A percentile compares a stretch with the other conserved stretches of the same genome.
Conservation (phyloP, 768 basidiomycete species). For the Mrakia gelida region DNA sequence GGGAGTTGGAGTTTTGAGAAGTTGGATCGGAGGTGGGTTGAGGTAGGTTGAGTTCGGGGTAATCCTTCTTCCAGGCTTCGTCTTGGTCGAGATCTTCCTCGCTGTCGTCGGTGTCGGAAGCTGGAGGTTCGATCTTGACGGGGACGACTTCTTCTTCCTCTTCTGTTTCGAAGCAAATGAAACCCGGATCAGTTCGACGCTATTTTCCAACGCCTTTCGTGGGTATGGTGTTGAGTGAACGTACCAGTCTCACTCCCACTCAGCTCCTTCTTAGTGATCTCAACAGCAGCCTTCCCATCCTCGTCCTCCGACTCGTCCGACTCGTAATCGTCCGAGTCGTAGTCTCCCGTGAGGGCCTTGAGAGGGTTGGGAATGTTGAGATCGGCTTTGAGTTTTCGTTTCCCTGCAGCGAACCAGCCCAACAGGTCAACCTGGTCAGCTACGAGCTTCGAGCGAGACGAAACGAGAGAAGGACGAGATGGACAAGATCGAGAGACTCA, state of each 20-base stretch:
- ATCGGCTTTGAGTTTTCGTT: neutral
- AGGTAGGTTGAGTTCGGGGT: neutral
- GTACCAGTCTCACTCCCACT: conserved; percentile 7
- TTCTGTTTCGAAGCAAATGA: neutral
- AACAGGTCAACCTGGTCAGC: neutral
- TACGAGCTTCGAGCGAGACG: neutral
- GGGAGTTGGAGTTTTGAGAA: neutral
- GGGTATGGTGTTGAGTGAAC: neutral
- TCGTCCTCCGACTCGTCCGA: neutral
- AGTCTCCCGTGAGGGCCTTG: neutral
- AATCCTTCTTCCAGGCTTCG: neutral
- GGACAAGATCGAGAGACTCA: neutral
- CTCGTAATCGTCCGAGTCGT: neutral
- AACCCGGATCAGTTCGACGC: neutral
- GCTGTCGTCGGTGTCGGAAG: neutral
- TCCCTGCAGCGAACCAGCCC: neutral
- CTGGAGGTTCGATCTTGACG: neutral
- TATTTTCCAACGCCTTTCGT: too few species aligned
- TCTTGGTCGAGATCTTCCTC: neutral
- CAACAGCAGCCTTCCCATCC: neutral
- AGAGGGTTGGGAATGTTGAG: neutral
- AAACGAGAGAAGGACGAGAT: neutral
- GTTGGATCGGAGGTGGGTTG: neutral
- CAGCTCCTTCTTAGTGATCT: neutral
- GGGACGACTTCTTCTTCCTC: neutral